These are phyloP conservation scores for Blastobotrys persicus DNA, from an alignment of 1,139 yeast species.

Conservation along the genomic window DNA sequence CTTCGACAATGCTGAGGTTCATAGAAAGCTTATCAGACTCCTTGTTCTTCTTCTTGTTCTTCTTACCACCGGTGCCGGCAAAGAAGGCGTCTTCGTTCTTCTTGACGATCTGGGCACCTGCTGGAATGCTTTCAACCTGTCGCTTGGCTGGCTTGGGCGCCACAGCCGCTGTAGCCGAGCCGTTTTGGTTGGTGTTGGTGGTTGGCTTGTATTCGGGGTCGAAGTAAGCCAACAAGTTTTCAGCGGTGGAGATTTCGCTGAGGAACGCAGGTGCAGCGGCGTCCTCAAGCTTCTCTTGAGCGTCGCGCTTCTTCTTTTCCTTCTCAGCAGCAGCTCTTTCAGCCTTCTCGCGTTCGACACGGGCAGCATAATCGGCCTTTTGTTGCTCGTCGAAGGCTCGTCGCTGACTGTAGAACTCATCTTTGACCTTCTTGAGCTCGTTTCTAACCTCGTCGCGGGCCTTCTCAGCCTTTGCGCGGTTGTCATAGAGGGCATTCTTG, in stretches of 20 bases:
- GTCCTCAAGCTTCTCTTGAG: conserved; percentile 64
- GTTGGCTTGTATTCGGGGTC: conserved; percentile 66
- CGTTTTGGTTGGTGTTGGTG: conserved; percentile 19
- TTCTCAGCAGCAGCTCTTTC: conserved; percentile 45
- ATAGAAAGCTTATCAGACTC: conserved; percentile 51
- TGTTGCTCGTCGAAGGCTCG: conserved; percentile 41
- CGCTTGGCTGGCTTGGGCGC: conserved; percentile 39
- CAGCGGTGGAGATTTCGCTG: conserved; percentile 69
- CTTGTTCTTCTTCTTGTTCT: conserved; percentile 38
- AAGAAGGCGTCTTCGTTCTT: conserved; percentile 57
- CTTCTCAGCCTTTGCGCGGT: conserved; percentile 66
- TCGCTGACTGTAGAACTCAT: conserved; percentile 34
- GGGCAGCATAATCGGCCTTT: conserved; percentile 60
- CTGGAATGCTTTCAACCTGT: conserved; percentile 55
- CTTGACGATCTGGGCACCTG: conserved; percentile 62
- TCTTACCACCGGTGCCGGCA: conserved; percentile 55
- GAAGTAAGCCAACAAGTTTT: conserved; percentile 65
- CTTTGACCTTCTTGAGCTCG: conserved; percentile 53
- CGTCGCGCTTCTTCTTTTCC: conserved; percentile 43
- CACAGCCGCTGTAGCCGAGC: conserved; percentile 35
- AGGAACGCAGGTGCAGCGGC: conserved; percentile 80
- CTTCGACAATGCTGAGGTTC: conserved; percentile 77
- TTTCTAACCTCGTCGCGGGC: conserved; percentile 68
- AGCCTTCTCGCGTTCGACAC: conserved; percentile 53
- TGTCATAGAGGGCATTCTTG: conserved; percentile 60